Conservation (phyloP, 169 alveolate species). For the Plasmodium blacklocki region DNA sequence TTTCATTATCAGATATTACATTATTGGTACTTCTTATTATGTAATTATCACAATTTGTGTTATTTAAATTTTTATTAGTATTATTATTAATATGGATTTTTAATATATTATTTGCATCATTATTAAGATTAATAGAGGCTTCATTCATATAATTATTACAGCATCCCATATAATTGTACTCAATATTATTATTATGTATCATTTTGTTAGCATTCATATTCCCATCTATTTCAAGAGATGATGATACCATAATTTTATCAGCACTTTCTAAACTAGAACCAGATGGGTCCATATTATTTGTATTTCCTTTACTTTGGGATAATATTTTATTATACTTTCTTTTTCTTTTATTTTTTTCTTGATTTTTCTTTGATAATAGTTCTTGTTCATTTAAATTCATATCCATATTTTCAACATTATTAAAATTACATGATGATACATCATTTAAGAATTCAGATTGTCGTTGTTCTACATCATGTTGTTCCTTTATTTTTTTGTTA, state of each 20-base stretch:
- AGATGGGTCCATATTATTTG: background rate
- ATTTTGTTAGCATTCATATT: background rate
- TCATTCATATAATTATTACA: background rate
- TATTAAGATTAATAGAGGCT: background rate
- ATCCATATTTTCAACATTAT: too few species aligned
- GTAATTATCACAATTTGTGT: background rate
- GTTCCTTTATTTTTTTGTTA: background rate
- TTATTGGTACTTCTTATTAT: background rate
- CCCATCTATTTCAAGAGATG: background rate
- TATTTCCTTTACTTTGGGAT: background rate
- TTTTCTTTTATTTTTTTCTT: constrained; percentile 55
- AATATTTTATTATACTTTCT: constrained; percentile 51
- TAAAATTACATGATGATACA: too few species aligned
- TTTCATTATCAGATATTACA: too few species aligned
- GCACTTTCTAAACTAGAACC: background rate
- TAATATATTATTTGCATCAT: background rate
- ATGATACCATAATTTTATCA: background rate
- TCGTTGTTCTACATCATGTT: too few species aligned
- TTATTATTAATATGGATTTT: background rate
- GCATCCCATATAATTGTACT: background rate
- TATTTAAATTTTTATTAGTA: background rate
- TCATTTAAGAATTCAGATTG: too few species aligned
- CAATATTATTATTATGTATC: background rate
- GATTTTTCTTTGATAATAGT: constrained; percentile 9
- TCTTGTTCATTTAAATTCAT: background rate